Base-by-base conservation (phyloP, 2,329 filamentous ascomycete genomes). In the Diplodia sapinea region DNA sequence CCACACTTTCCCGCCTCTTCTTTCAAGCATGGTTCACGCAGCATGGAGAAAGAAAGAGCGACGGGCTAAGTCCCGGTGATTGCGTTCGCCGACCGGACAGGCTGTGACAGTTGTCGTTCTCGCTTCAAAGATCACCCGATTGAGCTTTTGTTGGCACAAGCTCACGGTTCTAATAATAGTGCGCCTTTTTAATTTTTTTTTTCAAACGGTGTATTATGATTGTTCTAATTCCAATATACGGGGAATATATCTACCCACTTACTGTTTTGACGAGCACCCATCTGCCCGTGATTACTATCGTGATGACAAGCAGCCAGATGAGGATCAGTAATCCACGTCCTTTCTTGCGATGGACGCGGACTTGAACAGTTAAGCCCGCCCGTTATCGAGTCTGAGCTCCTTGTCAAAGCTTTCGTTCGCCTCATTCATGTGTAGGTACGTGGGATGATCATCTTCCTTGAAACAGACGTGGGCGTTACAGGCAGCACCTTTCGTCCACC, bases 401-500 rank as follows among this genome's bases (percentile, higher is more conserved):
- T 38, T 47, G 43, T 47, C 43, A 47, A 47, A 47, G 43, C 43
- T 2, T 47, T 47, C 43, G 2, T 47, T 47, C 43, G 43, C 43
- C 43, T 47, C 43, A 47, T 47, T 47, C 43, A 20, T 47, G 43
- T 20, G 6, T 26, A 26, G 3, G n/a, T 47, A 13, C 43, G n/a
- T 47, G 43, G 43, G 43, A 47, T 47, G 43, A 47, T 47, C n/a
- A 12, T 47, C 43, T 47, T 47, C n/a, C 43, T n/a, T 47, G 43
- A 47, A n/a, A 5, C 43, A n/a, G 43, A 47, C 43, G 43, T 47
- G 11, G 43, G 43, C 43, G 8, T 47, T 47, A n/a, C n/a, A 11
- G n/a, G 9, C 5, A 33, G 31, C 31, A 20, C 8, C 43, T 9
- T 9, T 20, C 26, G 43, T 47, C n/a, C 40, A 43, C 43, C 43